Base-by-base conservation (phyloP, 345 rosid species). In the Syzygium jambos region DNA sequence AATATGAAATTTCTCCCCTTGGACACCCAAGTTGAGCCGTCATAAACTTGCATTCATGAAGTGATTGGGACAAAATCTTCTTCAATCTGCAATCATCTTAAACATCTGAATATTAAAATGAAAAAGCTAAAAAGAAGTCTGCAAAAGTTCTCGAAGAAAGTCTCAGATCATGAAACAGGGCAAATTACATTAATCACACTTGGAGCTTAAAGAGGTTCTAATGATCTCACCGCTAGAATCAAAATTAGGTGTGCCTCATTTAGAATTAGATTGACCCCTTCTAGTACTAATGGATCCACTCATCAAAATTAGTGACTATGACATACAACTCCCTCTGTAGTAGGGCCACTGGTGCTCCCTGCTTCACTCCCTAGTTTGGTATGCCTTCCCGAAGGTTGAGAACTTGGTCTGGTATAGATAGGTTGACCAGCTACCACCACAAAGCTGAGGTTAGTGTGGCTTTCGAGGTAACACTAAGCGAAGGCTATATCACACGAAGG, bases 51-150 rank as follows among this genome's bases (percentile, higher is more conserved):
- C 90, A 97, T 94, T 92, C 99, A 93, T 78, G 94, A 90, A 87
- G 94, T 49, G 61, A 97, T 95, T 34, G 99, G 99, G 43, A 95
- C 80, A 87, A 96, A 97, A 91, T 95, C 99, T 91, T 96, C 98
- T 86, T 92, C 86, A 83, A 96, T 94, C 99, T 97, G 84, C 89
- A 91, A 38, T 27, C 29, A 29, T n/a, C 22, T 51, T 56, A 52
- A 51, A 10, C 22, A 51, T 16, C 38, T 14, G 3, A 14, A 84
- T 51, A 51, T 51, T 7, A 52, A 22, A n/a, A 52, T 0, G 5
- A 21, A 84, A 84, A 30, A 30, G 38, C 52, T n/a, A 83, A 83
- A 83, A 83, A 41, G 9, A 29, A 25, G 54, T 73, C 49, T 19
- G 49, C 80, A 73, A 19, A 68, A 73, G 49, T 38, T 34, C 80